Percentiles rank a stretch among this genome's conserved stretches.
Conservation (phyloP, 1,284 basidiomycete species). For the Athelia sp. region DNA sequence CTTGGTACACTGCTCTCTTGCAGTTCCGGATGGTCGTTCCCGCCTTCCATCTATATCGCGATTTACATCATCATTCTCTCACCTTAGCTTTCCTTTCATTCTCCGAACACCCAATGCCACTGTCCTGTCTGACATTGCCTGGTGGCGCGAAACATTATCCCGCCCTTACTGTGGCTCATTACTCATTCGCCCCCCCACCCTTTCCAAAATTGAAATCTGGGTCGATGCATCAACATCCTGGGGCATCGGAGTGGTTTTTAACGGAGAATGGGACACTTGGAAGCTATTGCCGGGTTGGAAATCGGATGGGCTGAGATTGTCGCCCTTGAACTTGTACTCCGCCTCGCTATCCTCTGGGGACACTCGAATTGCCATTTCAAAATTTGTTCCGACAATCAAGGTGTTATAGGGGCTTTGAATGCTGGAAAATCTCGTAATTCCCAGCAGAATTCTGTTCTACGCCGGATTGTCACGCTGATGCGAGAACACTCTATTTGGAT, state of each 20-base stretch:
- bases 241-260: conserved; percentile 28
- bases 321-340: conserved; percentile 26
- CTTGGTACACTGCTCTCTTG: conserved; percentile 10
- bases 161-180: conserved; percentile 11
- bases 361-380: conserved; percentile 12
- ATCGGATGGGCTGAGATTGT: conserved; percentile 36
- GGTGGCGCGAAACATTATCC: conserved; percentile 5
- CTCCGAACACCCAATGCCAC: not conserved
- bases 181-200: conserved; percentile 9
- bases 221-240: conserved; percentile 28
- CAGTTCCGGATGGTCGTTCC: not conserved
- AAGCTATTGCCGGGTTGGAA: conserved; percentile 20
- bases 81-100: not conserved
- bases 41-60: conserved; percentile 1
- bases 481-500: conserved; percentile 17
- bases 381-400: conserved; percentile 26
- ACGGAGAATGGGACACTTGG: conserved; percentile 26
- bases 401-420: conserved; percentile 23
- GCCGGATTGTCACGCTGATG: conserved; percentile 18
- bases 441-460: conserved; percentile 21
- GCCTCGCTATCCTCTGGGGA: conserved; percentile 8
- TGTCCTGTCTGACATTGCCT: conserved; percentile 4
- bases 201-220: conserved; percentile 12
- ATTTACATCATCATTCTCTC: conserved; percentile 2
- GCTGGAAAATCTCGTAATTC: conserved; percentile 17